Evolutionary conservation across 805 yeast species (phyloP), one percentile per base, ranked within the genome.

Genomic region (Tetrapisispora pingtungensis): DNA sequence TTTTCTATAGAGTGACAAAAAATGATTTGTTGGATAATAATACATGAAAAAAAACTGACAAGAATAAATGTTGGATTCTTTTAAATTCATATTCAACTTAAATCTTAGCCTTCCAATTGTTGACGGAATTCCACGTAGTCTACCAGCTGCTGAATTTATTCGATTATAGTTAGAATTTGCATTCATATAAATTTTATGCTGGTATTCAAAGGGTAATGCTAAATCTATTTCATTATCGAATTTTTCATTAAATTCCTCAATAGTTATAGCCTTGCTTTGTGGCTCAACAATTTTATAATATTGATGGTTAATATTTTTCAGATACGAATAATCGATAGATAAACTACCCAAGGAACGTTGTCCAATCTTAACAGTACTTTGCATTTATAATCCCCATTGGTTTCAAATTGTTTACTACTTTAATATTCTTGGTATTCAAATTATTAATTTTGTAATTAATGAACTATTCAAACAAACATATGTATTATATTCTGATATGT

Each of bases 1-100:
- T 44, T 61, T 61, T 22, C 64, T 51, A 40, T 58, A 57, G 26
- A 58, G 10, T 2, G 56, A 49, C 19, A 60, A 36, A 41, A 62
- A 56, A 42, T 62, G 65, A 15, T 51, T 50, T 7, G 58, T 51
- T 22, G 67, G 66, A 38, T 50, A 56, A 43, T 50, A 63, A 26
- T 42, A 40, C 20, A 63, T 32, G 12, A 42, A 37, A 45, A 63
- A 55, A 32, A 46, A 59, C 17, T 49, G 43, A 34, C 62, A 52
- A 4, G 44, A 49, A 41, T 53, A 58, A 6, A 55, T 54, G 15
- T 24, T 42, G 22, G 60, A 43, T 19, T 55, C 54, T 8, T 34
- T 41, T 3, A 50, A 42, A 18, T 46, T 50, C 3, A 48, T 12
- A 19, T 42, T 45, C 19, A 36, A 32, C 10, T 36, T 18, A 32